Conservation (phyloP, 371 early-diverging fungal species). For the Syncephalastrum sp. region DNA sequence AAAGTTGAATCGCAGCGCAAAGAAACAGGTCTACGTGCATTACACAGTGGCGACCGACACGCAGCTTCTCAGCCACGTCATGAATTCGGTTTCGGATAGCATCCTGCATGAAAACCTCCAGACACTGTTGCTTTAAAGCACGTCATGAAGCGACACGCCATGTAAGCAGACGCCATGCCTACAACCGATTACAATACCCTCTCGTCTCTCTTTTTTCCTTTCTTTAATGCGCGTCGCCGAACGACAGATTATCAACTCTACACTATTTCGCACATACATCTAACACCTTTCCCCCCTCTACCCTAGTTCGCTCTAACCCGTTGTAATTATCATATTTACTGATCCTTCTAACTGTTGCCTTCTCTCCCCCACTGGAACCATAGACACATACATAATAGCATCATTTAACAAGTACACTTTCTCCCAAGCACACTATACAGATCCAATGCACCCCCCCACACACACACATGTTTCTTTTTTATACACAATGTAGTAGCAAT, state of each 20-base stretch:
- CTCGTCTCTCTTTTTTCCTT: neutral
- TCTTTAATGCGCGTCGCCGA: too few species aligned
- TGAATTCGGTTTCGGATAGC: constrained; percentile 57
- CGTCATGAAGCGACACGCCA: neutral
- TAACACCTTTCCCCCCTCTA: too few species aligned
- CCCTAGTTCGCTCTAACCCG: too few species aligned
- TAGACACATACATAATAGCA: too few species aligned
- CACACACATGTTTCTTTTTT: neutral
- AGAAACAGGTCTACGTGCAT: constrained; percentile 58
- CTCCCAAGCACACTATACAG: constrained; percentile 1
- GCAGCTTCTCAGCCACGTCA: constrained; percentile 54
- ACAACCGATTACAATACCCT: neutral
- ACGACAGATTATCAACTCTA: too few species aligned
- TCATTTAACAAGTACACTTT: too few species aligned
- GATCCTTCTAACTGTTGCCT: too few species aligned
- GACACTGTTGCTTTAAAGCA: constrained; percentile 15
- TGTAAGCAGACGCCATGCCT: neutral
- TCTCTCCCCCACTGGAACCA: too few species aligned
- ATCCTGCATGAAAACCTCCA: constrained; percentile 49
- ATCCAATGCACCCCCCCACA: neutral
- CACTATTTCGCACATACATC: too few species aligned
- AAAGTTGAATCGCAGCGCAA: constrained; percentile 35
- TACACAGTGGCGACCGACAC: constrained; percentile 65
- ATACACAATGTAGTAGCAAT: constrained; percentile 1
- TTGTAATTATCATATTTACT: too few species aligned